These are phyloP conservation scores for Acacia concinna DNA, from an alignment of 331 rosid genomes.

Conservation along the genomic window DNA sequence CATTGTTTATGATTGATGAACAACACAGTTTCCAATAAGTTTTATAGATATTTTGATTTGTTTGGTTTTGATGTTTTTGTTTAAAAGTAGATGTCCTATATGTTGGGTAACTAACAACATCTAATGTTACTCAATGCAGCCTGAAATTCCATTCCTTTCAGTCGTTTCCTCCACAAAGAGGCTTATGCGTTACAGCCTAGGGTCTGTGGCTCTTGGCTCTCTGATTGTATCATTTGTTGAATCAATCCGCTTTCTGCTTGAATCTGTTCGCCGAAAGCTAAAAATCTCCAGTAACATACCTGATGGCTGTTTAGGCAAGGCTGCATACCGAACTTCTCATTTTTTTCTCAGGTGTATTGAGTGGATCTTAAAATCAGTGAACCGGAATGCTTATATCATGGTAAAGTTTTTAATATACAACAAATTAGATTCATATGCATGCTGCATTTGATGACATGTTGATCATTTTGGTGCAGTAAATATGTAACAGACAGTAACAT, in stretches of 20 bases:
- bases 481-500: not conserved
- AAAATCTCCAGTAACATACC: slow-evolving; percentile 58
- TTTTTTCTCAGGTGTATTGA: slow-evolving; percentile 70
- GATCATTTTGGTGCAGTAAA: slow-evolving; percentile 8
- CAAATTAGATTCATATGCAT: slow-evolving; percentile 2
- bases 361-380: slow-evolving; percentile 85
- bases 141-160: slow-evolving; percentile 87
- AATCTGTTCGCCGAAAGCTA: slow-evolving; percentile 82
- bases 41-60: not conserved
- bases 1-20: not conserved
- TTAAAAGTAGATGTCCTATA: not conserved
- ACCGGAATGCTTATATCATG: slow-evolving; percentile 95
- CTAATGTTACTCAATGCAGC: slow-evolving; percentile 55
- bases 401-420: slow-evolving; percentile 45
- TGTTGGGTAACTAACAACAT: slow-evolving; percentile 13
- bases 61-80: slow-evolving; percentile 10
- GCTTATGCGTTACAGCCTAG: slow-evolving; percentile 75
- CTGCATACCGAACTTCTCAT: slow-evolving; percentile 53
- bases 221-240: slow-evolving; percentile 82
- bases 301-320: slow-evolving; percentile 63
- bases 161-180: slow-evolving; percentile 88
- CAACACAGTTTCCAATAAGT: not conserved
- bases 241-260: slow-evolving; percentile 84
- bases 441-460: slow-evolving; percentile 12
- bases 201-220: slow-evolving; percentile 94